Base-by-base conservation (phyloP, 2,329 filamentous ascomycete species). In the Graphilbum sp. region DNA sequence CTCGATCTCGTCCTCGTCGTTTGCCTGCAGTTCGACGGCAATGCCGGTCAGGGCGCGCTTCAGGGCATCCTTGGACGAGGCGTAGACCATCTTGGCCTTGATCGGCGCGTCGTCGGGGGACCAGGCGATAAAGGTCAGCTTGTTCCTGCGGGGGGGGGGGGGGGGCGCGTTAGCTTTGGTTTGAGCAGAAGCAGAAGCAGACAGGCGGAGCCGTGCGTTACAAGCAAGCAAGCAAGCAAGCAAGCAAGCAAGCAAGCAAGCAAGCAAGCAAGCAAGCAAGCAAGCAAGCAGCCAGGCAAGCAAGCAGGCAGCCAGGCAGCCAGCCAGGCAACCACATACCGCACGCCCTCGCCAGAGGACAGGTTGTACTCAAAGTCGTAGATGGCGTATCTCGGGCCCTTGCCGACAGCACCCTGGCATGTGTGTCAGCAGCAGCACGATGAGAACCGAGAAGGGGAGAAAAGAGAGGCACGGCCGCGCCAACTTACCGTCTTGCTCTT, bases 11-110 rank as follows among this genome's bases (percentile, higher is more conserved):
- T 85, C 79, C 49, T 64, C 61, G 59, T 88, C 82, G 66, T 87
- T 87, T 65, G 81, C 82, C 67, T 90, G 82, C 52, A 87, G 69
- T 58, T 88, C 82, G 51, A 67, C 63, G 44, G 78, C 79, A 50
- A 88, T 64, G 46, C 81, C 82, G 55, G 73, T 81, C 46, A 90
- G 72, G 36, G 79, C 61, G 59, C 78, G 77, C 72, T 86, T 88
- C 49, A 90, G 71, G 43, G 80, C 79, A 52, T 87, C 80, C 67
- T 88, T 90, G 61, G 83, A 90, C 37, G 83, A 82, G 51, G 82
- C 80, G 69, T 88, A 90, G 60, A 86, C 71, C 83, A 90, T 90
- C 70, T 86, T 86, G 61, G 79, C 70, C 82, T 79, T 78, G 61
- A 86, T 69, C 48, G 70, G 64, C 47, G 83, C 80, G 69, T 85